Evolutionary conservation across 352 stramenopile genomes (phyloP).

Genomic region (Elongisporangium undulatum): DNA sequence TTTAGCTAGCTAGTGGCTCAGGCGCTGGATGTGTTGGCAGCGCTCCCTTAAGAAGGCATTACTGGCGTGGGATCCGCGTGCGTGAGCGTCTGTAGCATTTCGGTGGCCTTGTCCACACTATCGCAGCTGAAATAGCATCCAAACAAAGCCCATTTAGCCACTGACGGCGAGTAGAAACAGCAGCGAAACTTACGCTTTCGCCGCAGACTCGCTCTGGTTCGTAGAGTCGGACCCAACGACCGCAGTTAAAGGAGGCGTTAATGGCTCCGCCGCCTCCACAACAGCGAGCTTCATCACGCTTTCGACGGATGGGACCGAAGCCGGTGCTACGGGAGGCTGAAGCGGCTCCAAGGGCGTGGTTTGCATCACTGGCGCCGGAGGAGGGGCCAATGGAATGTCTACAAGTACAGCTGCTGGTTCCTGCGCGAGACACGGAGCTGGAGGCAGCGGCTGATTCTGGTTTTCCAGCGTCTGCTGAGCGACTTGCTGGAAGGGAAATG

Average conservation of each 20-base stretch:
- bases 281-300: conserved; percentile 25
- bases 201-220: too few species aligned
- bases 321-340: background rate
- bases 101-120: conserved; percentile 1
- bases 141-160: too few species aligned
- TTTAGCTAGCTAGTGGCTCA: too few species aligned
- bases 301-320: background rate
- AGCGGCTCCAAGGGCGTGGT: conserved; percentile 1
- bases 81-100: conserved; percentile 9
- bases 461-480: background rate
- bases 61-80: too few species aligned
- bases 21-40: too few species aligned
- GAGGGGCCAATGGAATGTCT: conserved; percentile 3
- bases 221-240: too few species aligned
- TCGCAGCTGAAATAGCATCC: background rate
- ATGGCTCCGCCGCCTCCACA: conserved; percentile 24
- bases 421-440: background rate
- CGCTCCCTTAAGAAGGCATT: too few species aligned
- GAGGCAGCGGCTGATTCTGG: conserved; percentile 7
- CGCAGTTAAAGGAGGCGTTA: conserved; percentile 7
- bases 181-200: too few species aligned
- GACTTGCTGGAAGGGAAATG: background rate
- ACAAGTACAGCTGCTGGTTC: background rate
- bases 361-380: conserved; percentile 15
- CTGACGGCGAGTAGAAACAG: too few species aligned